Base-by-base conservation (phyloP, 2,329 filamentous ascomycete genomes). In the Pestalotiopsis sp. region DNA sequence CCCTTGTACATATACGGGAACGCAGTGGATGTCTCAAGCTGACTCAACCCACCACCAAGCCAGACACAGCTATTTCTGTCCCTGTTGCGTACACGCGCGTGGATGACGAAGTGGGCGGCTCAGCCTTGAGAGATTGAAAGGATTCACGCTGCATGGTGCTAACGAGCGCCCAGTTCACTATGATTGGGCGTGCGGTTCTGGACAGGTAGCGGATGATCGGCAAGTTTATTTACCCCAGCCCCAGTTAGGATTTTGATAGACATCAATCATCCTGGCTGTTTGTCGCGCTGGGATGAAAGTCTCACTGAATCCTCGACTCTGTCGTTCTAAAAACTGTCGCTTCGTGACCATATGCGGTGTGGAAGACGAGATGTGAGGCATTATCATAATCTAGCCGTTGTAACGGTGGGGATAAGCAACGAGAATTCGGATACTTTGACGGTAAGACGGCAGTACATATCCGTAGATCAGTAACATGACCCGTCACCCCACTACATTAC, bases 141-240 rank as follows among this genome's bases (percentile, higher is more conserved):
- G 59, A 61, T 61, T 36, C 31, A 14, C 27, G 36, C 12, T 40
- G 23, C 59, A 61, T 61, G 59, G 59, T 61, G 13, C 59, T 61
- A 40, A n/a, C 12, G 59, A 36, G 31, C 59, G 59, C 59, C 12
- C 31, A 20, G n/a, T 36, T 17, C 31, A 36, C n/a, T 31, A 11
- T 61, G 59, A 61, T 61, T 61, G 59, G 59, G 31, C 59, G 31
- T n/a, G 9, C 36, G 25, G 20, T 20, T 6, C 27, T 17, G 20
- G 27, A 61, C 4, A 36, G 25, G 14, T n/a, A 40, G 59, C 59
- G 31, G 59, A 41, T 38, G 59, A 61, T 61, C 59, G 59, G 59
- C 59, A 61, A 20, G 59, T 13, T 61, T 52, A 52, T 52, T 52
- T 61, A 61, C 57, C 20, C 57, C 57, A 59, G 20, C 57, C 27